Base-by-base conservation (phyloP, 2,329 filamentous ascomycete species). In the Calonectria ilicicola region DNA sequence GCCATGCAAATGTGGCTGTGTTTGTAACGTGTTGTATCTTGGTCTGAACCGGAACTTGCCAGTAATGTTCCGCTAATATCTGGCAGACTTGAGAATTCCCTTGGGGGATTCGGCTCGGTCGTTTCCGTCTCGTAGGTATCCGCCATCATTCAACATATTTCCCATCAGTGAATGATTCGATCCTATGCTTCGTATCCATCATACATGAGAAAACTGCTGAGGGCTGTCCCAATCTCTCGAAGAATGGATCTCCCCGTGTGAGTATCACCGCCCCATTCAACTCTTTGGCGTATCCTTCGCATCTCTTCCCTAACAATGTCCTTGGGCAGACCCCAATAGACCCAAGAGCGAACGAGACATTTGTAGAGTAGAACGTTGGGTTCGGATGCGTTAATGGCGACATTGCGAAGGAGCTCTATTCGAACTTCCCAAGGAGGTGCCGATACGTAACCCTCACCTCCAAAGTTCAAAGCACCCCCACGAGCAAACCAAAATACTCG, bases 401-500 rank as follows among this genome's bases (percentile, higher is more conserved):
- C 85, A 49, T 84, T 83, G 29, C 79, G 82, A 51, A 86, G 82
- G 44, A 82, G 82, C 56, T 83, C 76, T 4, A 82, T 71, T 60
- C 83, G 85, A 32, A 82, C 60, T 70, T 89, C 87, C 87, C 87
- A 88, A 1, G 84, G 74, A 2, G 69, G 72, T 8, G 64, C 35
- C n/a, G 35, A 27, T 15, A 58, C 80, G 69, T 82, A 80, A 42
- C 69, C 65, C 26, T 81, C 75, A 1, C 79, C 72, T 23, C 80
- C 79, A 10, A 84, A 51, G 5, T 74, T 74, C 9, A 73, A 46
- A 65, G 84, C 80, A 17, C 86, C 86, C 7, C 81, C 84, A 42
- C 85, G 83, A 12, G 83, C 78, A 23, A 89, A 80, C 87, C 87
- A 88, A 77, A 87, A 87, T 6, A 88, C 79, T 32, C 86, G 85